Percentiles rank a stretch among this genome's conserved stretches.
These are phyloP conservation scores for Aspergillus texensis DNA, from an alignment of 2,329 filamentous ascomycete genomes.

Conservation along the genomic window DNA sequence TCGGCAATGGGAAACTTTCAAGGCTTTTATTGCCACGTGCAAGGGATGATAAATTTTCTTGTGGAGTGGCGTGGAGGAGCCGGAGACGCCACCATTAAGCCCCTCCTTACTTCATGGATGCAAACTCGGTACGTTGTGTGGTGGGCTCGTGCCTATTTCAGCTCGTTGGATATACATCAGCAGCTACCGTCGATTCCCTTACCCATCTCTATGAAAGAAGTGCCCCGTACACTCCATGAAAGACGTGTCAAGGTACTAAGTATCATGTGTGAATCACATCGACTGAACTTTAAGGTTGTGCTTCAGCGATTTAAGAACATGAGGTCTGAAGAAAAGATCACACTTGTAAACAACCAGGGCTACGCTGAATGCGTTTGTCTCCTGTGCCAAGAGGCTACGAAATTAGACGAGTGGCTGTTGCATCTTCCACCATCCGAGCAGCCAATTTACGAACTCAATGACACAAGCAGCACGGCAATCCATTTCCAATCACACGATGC, in stretches of 20 bases:
- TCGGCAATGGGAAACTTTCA: slow-evolving; percentile 27
- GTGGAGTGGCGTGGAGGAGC: neutral
- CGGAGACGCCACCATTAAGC: neutral
- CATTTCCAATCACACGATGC: slow-evolving; percentile 24
- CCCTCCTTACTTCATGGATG: slow-evolving; percentile 26
- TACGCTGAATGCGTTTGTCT: no score
- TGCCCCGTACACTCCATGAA: slow-evolving; percentile 10
- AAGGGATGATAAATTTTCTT: slow-evolving; percentile 8
- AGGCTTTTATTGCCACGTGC: slow-evolving; percentile 26
- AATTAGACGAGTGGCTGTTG: slow-evolving; percentile 22
- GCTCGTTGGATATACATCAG: slow-evolving; percentile 22
- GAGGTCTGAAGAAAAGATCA: no score
- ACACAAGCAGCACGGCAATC: neutral
- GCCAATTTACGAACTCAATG: slow-evolving; percentile 9
- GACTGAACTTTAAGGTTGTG: slow-evolving; percentile 13
- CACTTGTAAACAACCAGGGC: no score
- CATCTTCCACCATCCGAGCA: slow-evolving; percentile 19
- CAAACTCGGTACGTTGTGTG: slow-evolving; percentile 26
- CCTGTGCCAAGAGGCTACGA: neutral
- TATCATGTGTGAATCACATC: slow-evolving; percentile 30
- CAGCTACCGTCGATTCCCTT: slow-evolving; percentile 16
- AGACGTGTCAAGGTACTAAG: slow-evolving; percentile 22
- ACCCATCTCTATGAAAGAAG: slow-evolving; percentile 6
- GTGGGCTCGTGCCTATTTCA: slow-evolving; percentile 32
- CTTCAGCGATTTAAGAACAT: no score